Conservation (phyloP, 129 eudicot species). For the Flaveria ramosissima region DNA sequence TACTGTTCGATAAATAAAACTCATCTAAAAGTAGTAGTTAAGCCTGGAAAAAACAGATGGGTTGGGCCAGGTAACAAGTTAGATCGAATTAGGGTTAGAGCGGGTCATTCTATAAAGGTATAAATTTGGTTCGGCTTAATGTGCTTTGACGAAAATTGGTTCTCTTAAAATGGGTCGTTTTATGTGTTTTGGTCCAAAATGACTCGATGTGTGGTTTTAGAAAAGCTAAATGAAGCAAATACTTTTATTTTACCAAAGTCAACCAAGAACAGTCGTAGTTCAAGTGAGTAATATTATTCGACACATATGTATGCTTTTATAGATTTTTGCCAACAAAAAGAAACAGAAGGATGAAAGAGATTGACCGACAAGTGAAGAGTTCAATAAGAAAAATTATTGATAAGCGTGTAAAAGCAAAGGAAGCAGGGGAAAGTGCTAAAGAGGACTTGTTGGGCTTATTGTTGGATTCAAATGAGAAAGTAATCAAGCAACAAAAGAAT, state of each 20-base stretch:
- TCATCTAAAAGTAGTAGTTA: not conserved
- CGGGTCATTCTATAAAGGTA: not conserved
- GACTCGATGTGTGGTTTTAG: not conserved
- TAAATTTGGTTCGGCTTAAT: not conserved
- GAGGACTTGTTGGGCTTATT: constrained; percentile 36
- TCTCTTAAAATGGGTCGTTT: not conserved
- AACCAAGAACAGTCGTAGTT: not conserved
- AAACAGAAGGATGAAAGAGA: constrained; percentile 31
- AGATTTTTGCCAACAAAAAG: constrained; percentile 39
- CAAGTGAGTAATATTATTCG: not conserved
- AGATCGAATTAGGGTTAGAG: not conserved
- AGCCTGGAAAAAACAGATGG: not conserved
- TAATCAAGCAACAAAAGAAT: constrained; percentile 29
- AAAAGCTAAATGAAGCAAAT: not conserved
- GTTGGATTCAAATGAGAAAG: constrained; percentile 35
- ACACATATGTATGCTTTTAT: not conserved
- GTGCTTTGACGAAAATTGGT: not conserved
- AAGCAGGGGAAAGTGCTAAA: constrained; percentile 2
- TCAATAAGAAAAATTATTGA: constrained; percentile 20
- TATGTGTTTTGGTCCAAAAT: not conserved
- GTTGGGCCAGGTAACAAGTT: not conserved
- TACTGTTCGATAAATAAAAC: not conserved
- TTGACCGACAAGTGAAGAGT: constrained; percentile 23
- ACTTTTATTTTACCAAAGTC: not conserved
- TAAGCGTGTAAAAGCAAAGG: constrained; percentile 23